Evolutionary conservation across 176 grass and related monocot species (phyloP), one percentile per base, ranked within the genome.

Genomic region (Paspalum notatum): DNA sequence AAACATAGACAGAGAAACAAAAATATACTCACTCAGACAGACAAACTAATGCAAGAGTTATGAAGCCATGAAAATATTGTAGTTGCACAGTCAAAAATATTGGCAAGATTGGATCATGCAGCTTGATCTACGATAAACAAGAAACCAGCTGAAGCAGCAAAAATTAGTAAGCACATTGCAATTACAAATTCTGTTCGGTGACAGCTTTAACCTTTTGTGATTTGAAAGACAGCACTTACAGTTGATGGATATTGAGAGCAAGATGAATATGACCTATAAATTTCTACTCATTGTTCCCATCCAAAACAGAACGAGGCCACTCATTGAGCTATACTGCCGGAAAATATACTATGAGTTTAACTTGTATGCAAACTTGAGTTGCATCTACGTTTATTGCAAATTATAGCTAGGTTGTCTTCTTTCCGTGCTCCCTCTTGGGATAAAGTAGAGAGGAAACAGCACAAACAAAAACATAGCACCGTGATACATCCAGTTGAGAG

Each of bases 1-100:
- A 69, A 76, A 47, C n/a, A 78, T 5, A 84, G 57, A 57, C 16
- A n/a, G 32, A 42, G 41, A 62, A 60, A 80, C 5, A 20, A 69
- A 80, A 83, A 74, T 18, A n/a, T 7, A 64, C 13, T 66, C 32
- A 32, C 2, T 2, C 32, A 32, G 32, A 32, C 32, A 27, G 39
- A 50, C 59, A 1, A 45, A 51, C 47, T 32, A 27, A 50, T 42
- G 14, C 58, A 2, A 26, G 7, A 40, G 25, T 24, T 59, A 71
- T 60, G 18, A 12, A 72, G 65, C 8, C 25, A 57, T 25, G 17
- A 11, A 22, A 18, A 81, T 41, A 75, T 58, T 68, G 15, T 11
- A 68, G 27, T 32, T 20, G 5, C 42, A 61, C 7, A 49, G 2
- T 51, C 9, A 63, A 64, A 59, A 58, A 6, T 2, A 25, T 11